Percentiles rank a stretch among this genome's conserved stretches.
Conservation (phyloP, 768 basidiomycete species). For the Austroboletus eburneus region DNA sequence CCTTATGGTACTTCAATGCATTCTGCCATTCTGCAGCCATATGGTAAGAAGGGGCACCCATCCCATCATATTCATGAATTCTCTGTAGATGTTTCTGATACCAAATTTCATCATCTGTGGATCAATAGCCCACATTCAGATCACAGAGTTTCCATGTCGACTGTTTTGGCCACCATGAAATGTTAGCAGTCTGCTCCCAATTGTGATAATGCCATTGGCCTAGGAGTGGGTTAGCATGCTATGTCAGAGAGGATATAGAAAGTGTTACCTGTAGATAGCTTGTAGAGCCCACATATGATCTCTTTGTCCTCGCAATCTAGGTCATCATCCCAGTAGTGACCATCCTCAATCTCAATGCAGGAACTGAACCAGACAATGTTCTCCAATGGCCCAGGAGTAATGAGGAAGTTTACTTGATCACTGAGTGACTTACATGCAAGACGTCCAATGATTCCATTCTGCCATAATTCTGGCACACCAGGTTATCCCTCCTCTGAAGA, state of each 20-base stretch:
- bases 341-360: background rate
- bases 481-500: background rate
- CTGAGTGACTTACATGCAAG: background rate
- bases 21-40: background rate
- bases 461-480: background rate
- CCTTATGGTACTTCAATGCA: background rate
- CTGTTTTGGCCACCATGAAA: slow-evolving; percentile 9
- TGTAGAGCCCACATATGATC: slow-evolving; percentile 2
- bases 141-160: background rate
- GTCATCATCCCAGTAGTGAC: background rate
- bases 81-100: background rate
- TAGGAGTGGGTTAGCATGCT: background rate
- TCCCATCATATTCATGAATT: background rate
- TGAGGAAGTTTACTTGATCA: background rate
- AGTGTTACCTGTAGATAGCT: background rate
- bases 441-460: background rate
- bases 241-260: background rate
- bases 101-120: background rate
- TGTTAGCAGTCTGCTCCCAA: background rate
- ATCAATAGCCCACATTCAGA: background rate
- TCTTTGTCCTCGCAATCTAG: background rate
- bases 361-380: background rate
- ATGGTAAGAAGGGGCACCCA: background rate
- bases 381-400: background rate
- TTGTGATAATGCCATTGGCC: background rate